Conservation (phyloP, 805 yeast genomes). For the Ogataea trehaloabstinens region DNA sequence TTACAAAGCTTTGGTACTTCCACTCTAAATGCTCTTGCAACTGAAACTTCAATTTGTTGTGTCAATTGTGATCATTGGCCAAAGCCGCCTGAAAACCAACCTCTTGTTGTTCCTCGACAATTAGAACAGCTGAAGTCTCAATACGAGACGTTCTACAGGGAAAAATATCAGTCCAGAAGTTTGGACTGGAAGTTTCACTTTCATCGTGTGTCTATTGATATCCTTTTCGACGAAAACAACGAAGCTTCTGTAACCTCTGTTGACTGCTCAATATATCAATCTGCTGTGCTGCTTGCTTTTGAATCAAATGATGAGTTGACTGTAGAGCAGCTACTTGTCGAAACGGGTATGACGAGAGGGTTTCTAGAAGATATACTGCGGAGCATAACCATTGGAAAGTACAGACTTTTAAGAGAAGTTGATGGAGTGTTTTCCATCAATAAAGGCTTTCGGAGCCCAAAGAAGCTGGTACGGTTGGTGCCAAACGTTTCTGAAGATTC, state of each 20-base stretch:
- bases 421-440: slow-evolving; percentile 13
- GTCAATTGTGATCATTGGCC: slow-evolving; percentile 21
- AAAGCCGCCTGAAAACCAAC: slow-evolving; percentile 21
- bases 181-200: slow-evolving; percentile 44
- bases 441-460: slow-evolving; percentile 6
- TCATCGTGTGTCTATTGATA: slow-evolving; percentile 38
- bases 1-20: slow-evolving; percentile 5
- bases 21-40: not conserved
- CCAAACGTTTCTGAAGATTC: slow-evolving; percentile 6
- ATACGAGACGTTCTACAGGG: slow-evolving; percentile 12
- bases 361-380: slow-evolving; percentile 32
- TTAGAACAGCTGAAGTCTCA: slow-evolving; percentile 6
- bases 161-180: slow-evolving; percentile 9
- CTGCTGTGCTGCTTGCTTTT: slow-evolving; percentile 38
- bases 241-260: slow-evolving; percentile 11
- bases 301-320: slow-evolving; percentile 27
- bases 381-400: slow-evolving; percentile 33
- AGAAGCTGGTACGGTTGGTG: slow-evolving; percentile 10
- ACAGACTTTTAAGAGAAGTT: slow-evolving; percentile 20
- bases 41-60: slow-evolving; percentile 11
- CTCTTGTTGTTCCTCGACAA: slow-evolving; percentile 14
- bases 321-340: slow-evolving; percentile 22
- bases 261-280: slow-evolving; percentile 43
- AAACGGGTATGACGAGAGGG: slow-evolving; percentile 34
- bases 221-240: slow-evolving; percentile 31